A percentile compares a stretch with the other conserved stretches of the same genome.
These are phyloP conservation scores for Phytophthora lateralis DNA, from an alignment of 352 stramenopile species.

Conservation along the genomic window DNA sequence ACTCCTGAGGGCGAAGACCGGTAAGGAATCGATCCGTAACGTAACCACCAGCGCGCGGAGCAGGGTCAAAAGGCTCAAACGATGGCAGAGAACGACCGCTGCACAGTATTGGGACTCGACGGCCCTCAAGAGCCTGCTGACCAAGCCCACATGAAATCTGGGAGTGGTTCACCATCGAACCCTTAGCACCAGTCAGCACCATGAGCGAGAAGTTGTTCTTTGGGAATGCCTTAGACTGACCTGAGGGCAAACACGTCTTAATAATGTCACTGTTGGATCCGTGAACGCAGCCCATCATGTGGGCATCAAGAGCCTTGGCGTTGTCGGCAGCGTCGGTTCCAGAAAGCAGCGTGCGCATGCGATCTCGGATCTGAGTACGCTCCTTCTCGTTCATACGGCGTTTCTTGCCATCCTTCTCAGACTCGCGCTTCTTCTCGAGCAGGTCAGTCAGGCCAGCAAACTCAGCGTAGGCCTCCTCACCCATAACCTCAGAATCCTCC, in stretches of 20 bases:
- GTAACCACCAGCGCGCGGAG: constrained; percentile 98
- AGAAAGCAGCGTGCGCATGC: constrained; percentile 78
- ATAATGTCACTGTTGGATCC: constrained; percentile 97
- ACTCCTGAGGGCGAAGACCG: constrained; percentile 96
- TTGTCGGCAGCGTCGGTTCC: constrained; percentile 76
- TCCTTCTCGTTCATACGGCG: constrained; percentile 88
- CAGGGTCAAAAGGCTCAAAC: constrained; percentile 98
- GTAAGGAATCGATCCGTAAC: constrained; percentile 99
- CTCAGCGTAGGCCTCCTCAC: constrained; percentile 86
- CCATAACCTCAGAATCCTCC: constrained; percentile 72
- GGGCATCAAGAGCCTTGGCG: constrained; percentile 80
- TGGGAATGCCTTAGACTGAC: constrained; percentile 98
- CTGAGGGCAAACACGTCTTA: constrained; percentile 98
- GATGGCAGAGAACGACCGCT: constrained; percentile 98
- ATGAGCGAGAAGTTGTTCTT: constrained; percentile 99
- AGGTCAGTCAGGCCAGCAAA: constrained; percentile 81
- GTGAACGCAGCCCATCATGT: constrained; percentile 92
- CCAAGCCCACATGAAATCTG: constrained; percentile 98
- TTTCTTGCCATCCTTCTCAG: constrained; percentile 62
- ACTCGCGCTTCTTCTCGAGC: constrained; percentile 60
- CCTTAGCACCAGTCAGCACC: constrained; percentile 99
- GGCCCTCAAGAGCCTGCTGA: constrained; percentile 99
- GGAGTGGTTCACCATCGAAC: constrained; percentile 99
- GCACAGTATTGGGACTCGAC: constrained; percentile 97
- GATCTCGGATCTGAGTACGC: constrained; percentile 68